A percentile compares a stretch with the other conserved stretches of the same genome.
Evolutionary conservation across 495 filamentous ascomycete genomes (phyloP).

Genomic region (Usnea hakonensis): DNA sequence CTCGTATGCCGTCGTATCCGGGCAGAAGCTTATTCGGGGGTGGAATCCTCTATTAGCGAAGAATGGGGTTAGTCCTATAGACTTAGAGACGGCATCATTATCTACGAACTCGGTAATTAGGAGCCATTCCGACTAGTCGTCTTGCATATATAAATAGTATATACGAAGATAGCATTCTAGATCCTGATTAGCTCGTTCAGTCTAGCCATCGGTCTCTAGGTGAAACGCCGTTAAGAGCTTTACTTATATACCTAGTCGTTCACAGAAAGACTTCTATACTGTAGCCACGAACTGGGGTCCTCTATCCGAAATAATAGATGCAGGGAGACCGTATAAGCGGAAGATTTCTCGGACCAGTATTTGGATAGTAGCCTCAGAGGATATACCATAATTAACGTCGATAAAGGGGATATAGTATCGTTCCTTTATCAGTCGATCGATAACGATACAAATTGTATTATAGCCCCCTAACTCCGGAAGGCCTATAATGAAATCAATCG

Average conservation of each 20-base stretch:
- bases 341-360: constrained; percentile 18
- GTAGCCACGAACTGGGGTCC: constrained; percentile 18
- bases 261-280: constrained; percentile 21
- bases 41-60: constrained; percentile 20
- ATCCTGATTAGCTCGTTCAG: constrained; percentile 22
- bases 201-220: constrained; percentile 29
- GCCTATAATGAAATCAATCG: too few species aligned
- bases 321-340: constrained; percentile 3
- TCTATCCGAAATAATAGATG: constrained; percentile 20
- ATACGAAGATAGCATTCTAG: constrained; percentile 25
- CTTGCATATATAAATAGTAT: constrained; percentile 27
- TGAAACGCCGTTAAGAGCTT: constrained; percentile 27
- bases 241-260: constrained; percentile 9
- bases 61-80: constrained; percentile 18
- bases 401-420: neutral
- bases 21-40: constrained; percentile 16
- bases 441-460: neutral
- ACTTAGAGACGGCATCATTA: constrained; percentile 17
- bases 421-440: neutral
- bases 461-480: neutral
- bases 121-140: constrained; percentile 27
- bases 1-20: neutral
- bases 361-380: constrained; percentile 3
- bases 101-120: constrained; percentile 26
- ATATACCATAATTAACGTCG: neutral